These are phyloP conservation scores for Cicer yamashitae DNA, from an alignment of 306 rosid species.

Conservation along the genomic window DNA sequence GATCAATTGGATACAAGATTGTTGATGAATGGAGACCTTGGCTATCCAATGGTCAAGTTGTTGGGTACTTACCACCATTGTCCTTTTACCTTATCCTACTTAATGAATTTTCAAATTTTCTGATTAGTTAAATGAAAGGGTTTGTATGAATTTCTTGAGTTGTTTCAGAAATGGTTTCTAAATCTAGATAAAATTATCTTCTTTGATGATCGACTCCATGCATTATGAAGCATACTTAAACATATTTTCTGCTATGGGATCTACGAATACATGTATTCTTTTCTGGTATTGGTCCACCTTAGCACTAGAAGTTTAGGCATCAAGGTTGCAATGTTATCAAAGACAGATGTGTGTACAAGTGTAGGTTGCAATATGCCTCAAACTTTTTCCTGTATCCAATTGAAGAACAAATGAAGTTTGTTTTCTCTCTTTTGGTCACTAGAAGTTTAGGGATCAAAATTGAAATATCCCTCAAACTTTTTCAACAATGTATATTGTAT, in stretches of 20 bases:
- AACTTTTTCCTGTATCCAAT: no score
- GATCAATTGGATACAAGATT: conserved; percentile 76
- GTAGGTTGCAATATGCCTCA: no score
- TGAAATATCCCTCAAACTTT: background rate
- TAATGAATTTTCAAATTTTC: conserved; percentile 7
- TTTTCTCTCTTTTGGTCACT: background rate
- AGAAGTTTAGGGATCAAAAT: background rate
- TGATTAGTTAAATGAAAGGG: background rate
- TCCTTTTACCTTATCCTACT: conserved; percentile 2
- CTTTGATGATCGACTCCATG: background rate
- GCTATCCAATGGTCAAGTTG: conserved; percentile 76
- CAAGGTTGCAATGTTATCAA: conserved; percentile 3
- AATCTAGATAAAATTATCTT: background rate
- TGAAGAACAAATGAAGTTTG: no score
- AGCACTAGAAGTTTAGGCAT: background rate
- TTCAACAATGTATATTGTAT: conserved; percentile 1
- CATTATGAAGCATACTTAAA: conserved; percentile 18
- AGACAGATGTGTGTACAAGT: no score
- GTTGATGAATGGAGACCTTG: conserved; percentile 92
- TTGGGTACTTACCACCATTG: conserved; percentile 63
- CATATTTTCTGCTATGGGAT: conserved; percentile 3
- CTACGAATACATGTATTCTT: background rate
- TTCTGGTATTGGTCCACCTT: conserved; percentile 5
- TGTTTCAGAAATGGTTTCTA: conserved; percentile 9
- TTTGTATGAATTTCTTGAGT: background rate